These are phyloP conservation scores for Podila epigama DNA, from an alignment of 192 early-diverging fungal genomes.

Conservation along the genomic window DNA sequence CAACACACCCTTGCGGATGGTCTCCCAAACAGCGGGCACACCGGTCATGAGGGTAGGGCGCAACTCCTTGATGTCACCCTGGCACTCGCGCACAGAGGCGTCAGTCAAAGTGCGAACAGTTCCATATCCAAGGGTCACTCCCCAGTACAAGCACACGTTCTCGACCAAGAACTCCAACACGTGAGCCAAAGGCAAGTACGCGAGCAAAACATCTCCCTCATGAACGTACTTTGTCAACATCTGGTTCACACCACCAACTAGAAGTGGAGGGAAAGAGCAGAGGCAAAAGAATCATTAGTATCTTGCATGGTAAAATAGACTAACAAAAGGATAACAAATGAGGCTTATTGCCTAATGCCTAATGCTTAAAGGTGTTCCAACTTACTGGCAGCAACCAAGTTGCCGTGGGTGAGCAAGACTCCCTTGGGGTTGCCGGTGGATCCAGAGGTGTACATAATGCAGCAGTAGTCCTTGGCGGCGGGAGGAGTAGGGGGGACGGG, in stretches of 20 bases:
- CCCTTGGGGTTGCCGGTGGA: constrained; percentile 96
- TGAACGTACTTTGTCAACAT: constrained; percentile 57
- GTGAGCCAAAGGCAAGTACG: constrained; percentile 91
- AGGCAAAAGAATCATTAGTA: no score
- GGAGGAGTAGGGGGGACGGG: constrained; percentile 73
- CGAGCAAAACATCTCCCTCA: constrained; percentile 68
- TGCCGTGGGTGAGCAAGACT: constrained; percentile 83
- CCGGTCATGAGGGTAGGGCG: constrained; percentile 81
- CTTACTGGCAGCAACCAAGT: constrained; percentile 80
- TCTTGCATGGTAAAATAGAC: no score
- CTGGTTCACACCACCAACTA: constrained; percentile 66
- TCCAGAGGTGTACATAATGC: constrained; percentile 93
- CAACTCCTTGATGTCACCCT: constrained; percentile 77
- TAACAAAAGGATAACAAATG: neutral
- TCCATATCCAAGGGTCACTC: constrained; percentile 72
- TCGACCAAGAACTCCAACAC: constrained; percentile 90
- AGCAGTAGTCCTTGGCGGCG: constrained; percentile 71
- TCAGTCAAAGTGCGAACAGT: constrained; percentile 77
- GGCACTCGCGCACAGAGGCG: constrained; percentile 67
- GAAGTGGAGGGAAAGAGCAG: neutral
- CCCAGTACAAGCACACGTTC: constrained; percentile 70
- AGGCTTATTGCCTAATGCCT: no score
- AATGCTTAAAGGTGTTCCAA: no score
- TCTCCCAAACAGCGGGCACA: constrained; percentile 87
- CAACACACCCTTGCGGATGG: constrained; percentile 85